Percentiles rank a stretch among this genome's conserved stretches.
These are phyloP conservation scores for Pascua sp. DNA, from an alignment of 1,284 basidiomycete species.

Conservation along the genomic window DNA sequence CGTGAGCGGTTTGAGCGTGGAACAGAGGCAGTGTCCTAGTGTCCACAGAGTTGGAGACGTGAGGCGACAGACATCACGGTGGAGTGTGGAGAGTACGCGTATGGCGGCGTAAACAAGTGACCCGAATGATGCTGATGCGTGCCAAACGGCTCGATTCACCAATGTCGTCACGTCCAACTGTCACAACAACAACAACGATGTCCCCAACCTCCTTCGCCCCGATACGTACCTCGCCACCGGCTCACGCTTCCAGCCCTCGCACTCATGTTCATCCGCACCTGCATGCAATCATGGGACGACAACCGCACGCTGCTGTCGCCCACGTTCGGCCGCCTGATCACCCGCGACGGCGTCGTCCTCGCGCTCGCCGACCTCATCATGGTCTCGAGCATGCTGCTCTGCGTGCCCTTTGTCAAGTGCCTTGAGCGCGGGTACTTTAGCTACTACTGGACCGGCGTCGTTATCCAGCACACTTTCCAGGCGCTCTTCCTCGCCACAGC, in stretches of 20 bases:
- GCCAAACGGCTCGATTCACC: no score
- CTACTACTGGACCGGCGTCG: slow-evolving; percentile 69
- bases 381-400: slow-evolving; percentile 68
- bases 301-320: slow-evolving; percentile 75
- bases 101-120: no score
- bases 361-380: slow-evolving; percentile 80
- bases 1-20: no score
- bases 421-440: slow-evolving; percentile 70
- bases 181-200: no score
- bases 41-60: no score
- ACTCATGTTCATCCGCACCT: slow-evolving; percentile 71
- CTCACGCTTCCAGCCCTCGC: slow-evolving; percentile 63
- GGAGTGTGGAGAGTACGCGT: no score
- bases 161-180: no score
- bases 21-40: no score
- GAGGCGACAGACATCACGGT: no score
- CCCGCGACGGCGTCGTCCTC: slow-evolving; percentile 75
- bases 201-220: neutral
- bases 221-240: neutral
- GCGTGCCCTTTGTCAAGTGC: slow-evolving; percentile 76
- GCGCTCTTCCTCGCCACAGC: slow-evolving; percentile 64
- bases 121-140: no score
- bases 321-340: slow-evolving; percentile 82
- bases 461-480: slow-evolving; percentile 76
- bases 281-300: slow-evolving; percentile 67